Conservation (phyloP, 805 yeast genomes). For the Saccharomycopsis fodiens region DNA sequence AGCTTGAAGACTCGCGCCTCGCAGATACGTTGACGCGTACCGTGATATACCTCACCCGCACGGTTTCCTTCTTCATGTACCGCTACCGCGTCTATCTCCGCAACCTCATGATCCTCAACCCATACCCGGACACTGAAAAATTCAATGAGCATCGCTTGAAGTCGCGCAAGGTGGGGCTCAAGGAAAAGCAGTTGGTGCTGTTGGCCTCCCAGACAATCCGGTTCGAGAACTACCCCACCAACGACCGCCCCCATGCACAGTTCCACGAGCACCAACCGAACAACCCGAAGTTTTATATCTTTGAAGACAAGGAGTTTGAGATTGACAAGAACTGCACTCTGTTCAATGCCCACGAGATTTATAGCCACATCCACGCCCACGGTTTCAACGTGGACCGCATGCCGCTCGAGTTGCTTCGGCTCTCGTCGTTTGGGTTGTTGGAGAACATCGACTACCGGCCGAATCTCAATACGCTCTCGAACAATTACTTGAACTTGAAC, state of each 20-base stretch:
- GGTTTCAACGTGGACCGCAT: not conserved
- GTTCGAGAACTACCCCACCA: constrained; percentile 11
- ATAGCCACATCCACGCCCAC: not conserved
- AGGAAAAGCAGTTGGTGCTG: constrained; percentile 7
- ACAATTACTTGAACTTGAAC: not conserved
- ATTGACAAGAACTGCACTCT: not conserved
- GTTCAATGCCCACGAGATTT: not conserved
- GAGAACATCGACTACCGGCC: constrained; percentile 16
- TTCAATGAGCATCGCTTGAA: constrained; percentile 1
- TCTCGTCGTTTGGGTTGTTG: constrained; percentile 11
- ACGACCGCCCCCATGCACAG: not conserved
- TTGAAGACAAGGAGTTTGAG: not conserved
- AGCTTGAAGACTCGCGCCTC: not conserved
- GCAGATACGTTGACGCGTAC: constrained; percentile 3
- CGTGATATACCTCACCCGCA: constrained; percentile 12
- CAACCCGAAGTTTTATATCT: not conserved
- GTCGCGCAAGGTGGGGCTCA: constrained; percentile 9
- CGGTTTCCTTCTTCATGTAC: constrained; percentile 12
- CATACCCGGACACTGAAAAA: constrained; percentile 1
- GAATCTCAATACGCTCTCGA: not conserved
- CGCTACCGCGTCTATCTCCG: constrained; percentile 8
- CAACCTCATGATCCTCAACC: constrained; percentile 1
- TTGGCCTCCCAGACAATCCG: constrained; percentile 5
- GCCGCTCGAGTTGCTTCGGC: constrained; percentile 6
- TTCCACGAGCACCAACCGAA: not conserved